These are phyloP conservation scores for Talaromyces trachyspermus DNA, from an alignment of 495 filamentous ascomycete species.

Conservation along the genomic window DNA sequence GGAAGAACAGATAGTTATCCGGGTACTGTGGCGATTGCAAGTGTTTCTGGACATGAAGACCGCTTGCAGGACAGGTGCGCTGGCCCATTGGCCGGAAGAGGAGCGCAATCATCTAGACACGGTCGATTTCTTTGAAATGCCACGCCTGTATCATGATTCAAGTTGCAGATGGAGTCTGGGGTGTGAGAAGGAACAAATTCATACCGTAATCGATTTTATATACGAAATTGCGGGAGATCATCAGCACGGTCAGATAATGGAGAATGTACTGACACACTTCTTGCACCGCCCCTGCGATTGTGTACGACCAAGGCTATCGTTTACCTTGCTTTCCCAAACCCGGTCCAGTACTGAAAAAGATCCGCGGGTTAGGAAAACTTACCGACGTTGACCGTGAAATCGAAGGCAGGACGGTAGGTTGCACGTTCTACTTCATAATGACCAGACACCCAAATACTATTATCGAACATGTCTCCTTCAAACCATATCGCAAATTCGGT, in stretches of 20 bases:
- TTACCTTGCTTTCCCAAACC: not conserved
- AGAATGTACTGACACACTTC: not conserved
- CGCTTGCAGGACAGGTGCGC: not conserved
- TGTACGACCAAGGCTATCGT: not conserved
- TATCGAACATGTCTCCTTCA: not conserved
- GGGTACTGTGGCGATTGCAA: not conserved
- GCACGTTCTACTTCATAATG: not conserved
- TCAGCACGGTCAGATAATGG: not conserved
- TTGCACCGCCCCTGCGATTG: not conserved
- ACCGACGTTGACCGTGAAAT: not conserved
- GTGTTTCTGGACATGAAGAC: not conserved
- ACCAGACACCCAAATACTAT: no score
- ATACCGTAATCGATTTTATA: not conserved
- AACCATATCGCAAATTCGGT: constrained; percentile 1
- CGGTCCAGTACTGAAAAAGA: not conserved
- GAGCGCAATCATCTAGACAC: not conserved
- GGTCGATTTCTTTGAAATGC: not conserved
- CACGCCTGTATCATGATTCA: not conserved
- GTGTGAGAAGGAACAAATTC: not conserved
- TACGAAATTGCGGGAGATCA: not conserved
- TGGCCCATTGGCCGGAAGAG: not conserved
- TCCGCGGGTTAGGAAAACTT: not conserved
- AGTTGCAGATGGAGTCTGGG: not conserved
- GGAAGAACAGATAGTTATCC: constrained; percentile 1
- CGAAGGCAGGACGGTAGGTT: not conserved